Evolutionary conservation across 2,329 filamentous ascomycete species (phyloP).

Genomic region (Tolypocladium amazonense): DNA sequence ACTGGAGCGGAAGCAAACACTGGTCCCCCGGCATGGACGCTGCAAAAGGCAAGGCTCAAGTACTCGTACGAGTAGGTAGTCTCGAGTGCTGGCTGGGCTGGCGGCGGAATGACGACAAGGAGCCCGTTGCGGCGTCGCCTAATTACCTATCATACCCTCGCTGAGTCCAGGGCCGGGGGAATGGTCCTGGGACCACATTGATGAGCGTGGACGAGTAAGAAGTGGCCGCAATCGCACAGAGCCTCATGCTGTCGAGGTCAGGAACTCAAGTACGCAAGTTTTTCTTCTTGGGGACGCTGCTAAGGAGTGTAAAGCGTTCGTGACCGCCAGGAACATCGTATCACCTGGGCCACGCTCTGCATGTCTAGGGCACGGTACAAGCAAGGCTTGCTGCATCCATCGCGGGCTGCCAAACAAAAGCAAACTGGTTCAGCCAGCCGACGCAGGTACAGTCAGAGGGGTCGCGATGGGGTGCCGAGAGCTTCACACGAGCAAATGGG

Average conservation of each 20-base stretch:
- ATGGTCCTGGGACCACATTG: background rate
- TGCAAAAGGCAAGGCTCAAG: background rate
- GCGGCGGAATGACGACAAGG: background rate
- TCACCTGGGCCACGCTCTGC: background rate
- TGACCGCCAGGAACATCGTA: background rate
- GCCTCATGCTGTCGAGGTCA: background rate
- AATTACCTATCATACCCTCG: no score
- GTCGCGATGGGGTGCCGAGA: background rate
- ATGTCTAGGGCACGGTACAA: conserved; percentile 1
- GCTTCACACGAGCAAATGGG: background rate
- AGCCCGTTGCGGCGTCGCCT: background rate
- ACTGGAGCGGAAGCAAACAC: background rate
- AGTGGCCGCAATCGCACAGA: background rate
- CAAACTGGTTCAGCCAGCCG: background rate
- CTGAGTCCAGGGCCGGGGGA: background rate
- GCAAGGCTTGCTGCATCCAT: background rate
- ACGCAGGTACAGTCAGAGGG: conserved; percentile 2
- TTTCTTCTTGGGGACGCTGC: background rate
- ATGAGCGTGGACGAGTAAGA: background rate
- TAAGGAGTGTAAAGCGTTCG: background rate
- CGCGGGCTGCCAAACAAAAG: background rate
- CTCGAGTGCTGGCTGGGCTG: background rate
- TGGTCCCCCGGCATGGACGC: background rate
- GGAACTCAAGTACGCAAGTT: background rate
- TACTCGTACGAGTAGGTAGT: no score